Evolutionary conservation across 257 asterid species (phyloP).

Genomic region (Salvia splendens): DNA sequence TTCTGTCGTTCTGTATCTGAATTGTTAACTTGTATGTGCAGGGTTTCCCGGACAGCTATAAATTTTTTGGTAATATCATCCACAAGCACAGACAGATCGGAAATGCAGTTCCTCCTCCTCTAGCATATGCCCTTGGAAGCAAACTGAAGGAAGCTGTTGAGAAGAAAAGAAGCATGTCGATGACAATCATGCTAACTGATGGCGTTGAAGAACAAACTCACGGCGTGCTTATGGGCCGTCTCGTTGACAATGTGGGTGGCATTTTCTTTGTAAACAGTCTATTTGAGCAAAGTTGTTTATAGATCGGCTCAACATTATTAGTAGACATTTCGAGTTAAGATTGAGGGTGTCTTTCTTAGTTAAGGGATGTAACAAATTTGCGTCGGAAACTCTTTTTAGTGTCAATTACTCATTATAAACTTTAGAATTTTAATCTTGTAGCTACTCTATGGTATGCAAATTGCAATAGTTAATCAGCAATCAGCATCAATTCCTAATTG

Average conservation of each 20-base stretch:
- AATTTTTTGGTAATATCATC: conserved; percentile 63
- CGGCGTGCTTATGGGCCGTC: neutral
- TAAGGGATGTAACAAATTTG: no score
- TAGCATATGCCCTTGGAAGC: conserved; percentile 82
- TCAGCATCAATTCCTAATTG: no score
- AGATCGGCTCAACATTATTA: neutral
- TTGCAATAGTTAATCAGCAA: no score
- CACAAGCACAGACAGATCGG: conserved; percentile 91
- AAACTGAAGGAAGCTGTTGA: conserved; percentile 81
- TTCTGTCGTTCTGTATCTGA: neutral
- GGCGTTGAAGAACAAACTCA: neutral
- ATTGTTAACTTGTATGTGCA: conserved; percentile 33
- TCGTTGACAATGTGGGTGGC: neutral
- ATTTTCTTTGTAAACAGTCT: neutral
- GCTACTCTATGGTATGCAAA: no score
- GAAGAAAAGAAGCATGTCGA: conserved; percentile 32
- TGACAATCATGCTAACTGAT: neutral
- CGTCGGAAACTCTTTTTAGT: no score
- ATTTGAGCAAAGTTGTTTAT: neutral
- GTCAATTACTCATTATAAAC: no score
- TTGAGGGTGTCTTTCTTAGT: neutral
- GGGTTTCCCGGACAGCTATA: conserved; percentile 86
- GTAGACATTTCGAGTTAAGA: neutral
- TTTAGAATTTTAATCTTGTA: no score
- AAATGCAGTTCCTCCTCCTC: conserved; percentile 95